These are phyloP conservation scores for Eutrema salsugineum DNA, from an alignment of 441 rosid species.

Conservation along the genomic window DNA sequence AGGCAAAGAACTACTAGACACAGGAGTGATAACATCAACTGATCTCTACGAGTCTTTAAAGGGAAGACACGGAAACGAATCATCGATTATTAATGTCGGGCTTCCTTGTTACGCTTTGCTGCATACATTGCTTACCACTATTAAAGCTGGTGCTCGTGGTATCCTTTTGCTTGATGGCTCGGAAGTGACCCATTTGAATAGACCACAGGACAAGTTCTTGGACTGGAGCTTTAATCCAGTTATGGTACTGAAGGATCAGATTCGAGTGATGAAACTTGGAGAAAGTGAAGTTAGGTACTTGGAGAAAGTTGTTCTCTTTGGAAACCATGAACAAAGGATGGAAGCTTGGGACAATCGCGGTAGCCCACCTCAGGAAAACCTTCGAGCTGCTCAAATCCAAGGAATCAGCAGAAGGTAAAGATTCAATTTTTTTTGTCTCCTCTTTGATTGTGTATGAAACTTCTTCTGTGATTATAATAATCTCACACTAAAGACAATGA, in stretches of 20 bases:
- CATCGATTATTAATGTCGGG: conserved; percentile 47
- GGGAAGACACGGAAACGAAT: conserved; percentile 50
- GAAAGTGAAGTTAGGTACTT: conserved; percentile 60
- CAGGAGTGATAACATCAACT: conserved; percentile 40
- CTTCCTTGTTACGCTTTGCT: conserved; percentile 63
- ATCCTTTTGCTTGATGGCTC: conserved; percentile 53
- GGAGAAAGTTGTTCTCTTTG: conserved; percentile 60
- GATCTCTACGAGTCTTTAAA: conserved; percentile 58
- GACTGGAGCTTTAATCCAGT: conserved; percentile 86
- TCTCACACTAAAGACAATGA: neutral
- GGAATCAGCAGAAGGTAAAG: conserved; percentile 83
- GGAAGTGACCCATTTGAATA: conserved; percentile 61
- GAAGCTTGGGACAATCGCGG: conserved; percentile 60
- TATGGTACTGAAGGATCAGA: conserved; percentile 75
- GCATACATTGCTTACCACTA: conserved; percentile 54
- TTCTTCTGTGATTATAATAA: neutral
- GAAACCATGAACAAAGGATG: conserved; percentile 43
- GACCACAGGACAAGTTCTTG: conserved; percentile 65
- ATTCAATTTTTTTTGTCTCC: neutral
- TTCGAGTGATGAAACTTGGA: conserved; percentile 48
- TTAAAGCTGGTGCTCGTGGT: conserved; percentile 58
- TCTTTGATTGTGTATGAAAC: neutral
- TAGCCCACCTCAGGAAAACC: conserved; percentile 44
- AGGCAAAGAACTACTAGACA: conserved; percentile 65
- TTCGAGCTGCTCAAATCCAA: conserved; percentile 74